Evolutionary conservation across 176 grass and related monocot species (phyloP).

Genomic region (Zea luxurians): DNA sequence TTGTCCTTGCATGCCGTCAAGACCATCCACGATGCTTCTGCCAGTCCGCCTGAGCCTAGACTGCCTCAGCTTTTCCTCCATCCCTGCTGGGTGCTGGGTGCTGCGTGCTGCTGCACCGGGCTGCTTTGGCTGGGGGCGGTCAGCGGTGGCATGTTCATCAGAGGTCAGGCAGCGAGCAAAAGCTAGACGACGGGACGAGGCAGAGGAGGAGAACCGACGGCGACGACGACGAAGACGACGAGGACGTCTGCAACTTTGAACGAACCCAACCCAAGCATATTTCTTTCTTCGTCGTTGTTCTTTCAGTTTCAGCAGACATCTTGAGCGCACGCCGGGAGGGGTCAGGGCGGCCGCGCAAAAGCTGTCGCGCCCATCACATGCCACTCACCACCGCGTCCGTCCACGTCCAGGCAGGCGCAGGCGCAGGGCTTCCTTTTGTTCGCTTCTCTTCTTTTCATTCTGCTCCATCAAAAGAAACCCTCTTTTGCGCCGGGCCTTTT

Average conservation of each 20-base stretch:
- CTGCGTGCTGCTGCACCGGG: not conserved
- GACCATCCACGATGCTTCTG: constrained; percentile 33
- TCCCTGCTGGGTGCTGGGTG: too few relatives aligned
- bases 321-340: constrained; percentile 31
- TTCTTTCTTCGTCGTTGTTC: not conserved
- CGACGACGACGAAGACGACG: constrained; percentile 9
- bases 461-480: constrained; percentile 61
- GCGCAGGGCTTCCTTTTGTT: constrained; percentile 47
- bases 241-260: constrained; percentile 41
- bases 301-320: constrained; percentile 26
- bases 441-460: constrained; percentile 65
- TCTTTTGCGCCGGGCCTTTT: constrained; percentile 28
- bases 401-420: not conserved
- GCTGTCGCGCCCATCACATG: constrained; percentile 60
- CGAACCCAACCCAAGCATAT: not conserved
- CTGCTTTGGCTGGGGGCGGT: not conserved
- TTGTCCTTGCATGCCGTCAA: constrained; percentile 12
- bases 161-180: not conserved
- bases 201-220: not conserved
- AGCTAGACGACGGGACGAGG: not conserved
- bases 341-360: constrained; percentile 27
- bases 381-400: constrained; percentile 23
- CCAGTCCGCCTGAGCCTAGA: not conserved
- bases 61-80: not conserved
- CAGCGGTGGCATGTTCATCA: constrained; percentile 23